Evolutionary conservation across 1,284 basidiomycete species (phyloP), one percentile per base, ranked within the genome.

Genomic region (Heterobasidion irregulare): DNA sequence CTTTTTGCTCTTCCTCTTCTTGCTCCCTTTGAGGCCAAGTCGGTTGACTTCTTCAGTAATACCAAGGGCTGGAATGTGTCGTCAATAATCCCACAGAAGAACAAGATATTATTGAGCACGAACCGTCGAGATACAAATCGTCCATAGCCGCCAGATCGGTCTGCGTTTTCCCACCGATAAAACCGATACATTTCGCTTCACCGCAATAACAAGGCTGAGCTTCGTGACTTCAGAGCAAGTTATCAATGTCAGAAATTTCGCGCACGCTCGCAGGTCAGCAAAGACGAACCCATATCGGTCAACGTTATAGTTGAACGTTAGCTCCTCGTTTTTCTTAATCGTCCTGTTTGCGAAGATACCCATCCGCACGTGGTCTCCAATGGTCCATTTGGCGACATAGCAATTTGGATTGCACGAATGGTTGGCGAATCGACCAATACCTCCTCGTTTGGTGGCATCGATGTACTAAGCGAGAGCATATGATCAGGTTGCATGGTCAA

Each of bases 301-400:
- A 48, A 99, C 97, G 66, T 99, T 99, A 70, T 99, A 99, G 72
- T 99, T 98, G 77, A 99, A 99, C 0, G 96, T 99, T 60, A 99
- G 74, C 72, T 99, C 97, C 68, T 99, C 97, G 60, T 93, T 73
- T 66, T 83, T 81, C 66, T 78, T 70, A 62, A 99, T 90, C 58
- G 81, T 70, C 57, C 96, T 80, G 66, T 90, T 95, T 26, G 96
- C 86, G 66, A 99, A 99, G 63, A 99, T 98, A 51, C 96, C 96
- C 97, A 98, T 99, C 36, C 96, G 87, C 62, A 99, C 86, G 61
- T 90, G 83, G 36, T 83, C 76, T 9, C 92, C 96, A 12, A 99
- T 84, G 15, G 94, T 94, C 97, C 97, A 99, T 72, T 98, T 98
- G 47, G 94, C 94, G n/a, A 99, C 96, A 66, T 93, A 97, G 69